Base-by-base conservation (phyloP, 2,329 filamentous ascomycete genomes). In the Exserohilum rostratum region DNA sequence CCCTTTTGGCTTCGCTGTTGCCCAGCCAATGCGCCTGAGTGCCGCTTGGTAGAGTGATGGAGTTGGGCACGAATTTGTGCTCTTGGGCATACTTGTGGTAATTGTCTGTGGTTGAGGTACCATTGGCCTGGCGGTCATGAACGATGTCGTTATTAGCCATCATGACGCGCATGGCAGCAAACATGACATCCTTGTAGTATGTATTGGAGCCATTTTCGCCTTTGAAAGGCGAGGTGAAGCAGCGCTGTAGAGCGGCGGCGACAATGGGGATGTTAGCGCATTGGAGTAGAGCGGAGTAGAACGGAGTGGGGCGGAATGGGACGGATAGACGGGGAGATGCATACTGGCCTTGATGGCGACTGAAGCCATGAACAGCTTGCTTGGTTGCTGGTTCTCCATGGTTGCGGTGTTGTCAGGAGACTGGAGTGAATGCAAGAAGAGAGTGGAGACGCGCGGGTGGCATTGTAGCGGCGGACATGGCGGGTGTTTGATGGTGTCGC, bases 21-120 rank as follows among this genome's bases (percentile, higher is more conserved):
- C 81, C 80, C 3, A 83, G 66, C 80, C 80, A 82, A 57, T 80
- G 77, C 0, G 79, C 76, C 50, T 76, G 73, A 10, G 76, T 70
- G 6, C 80, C 80, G 45, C 77, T 73, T 0, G 70, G 55, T 2
- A 79, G 65, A 2, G 71, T 73, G 15, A 74, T 68, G 40, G 64
- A 77, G 20, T 77, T 70, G 0, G 78, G 76, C 6, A 70, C 60
- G 55, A 79, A 71, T 7, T 67, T 65, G 20, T 70, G 61, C 27
- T 71, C 65, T 29, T 73, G 66, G 30, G 73, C 72, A 39, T 74
- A 69, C 18, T 71, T 60, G 25, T 72, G 57, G 55, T 79, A 80
- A 9, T 54, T 62, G 1, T 67, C 55, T 18, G 76, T 59, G 3
- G 63, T 48, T 64, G 76, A 59, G 42, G 61, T 37, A 49, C 53